phyloP scores from a whole-genome alignment of 2,329 filamentous ascomycete genomes.

The Incumbomyces lentus region DNA sequence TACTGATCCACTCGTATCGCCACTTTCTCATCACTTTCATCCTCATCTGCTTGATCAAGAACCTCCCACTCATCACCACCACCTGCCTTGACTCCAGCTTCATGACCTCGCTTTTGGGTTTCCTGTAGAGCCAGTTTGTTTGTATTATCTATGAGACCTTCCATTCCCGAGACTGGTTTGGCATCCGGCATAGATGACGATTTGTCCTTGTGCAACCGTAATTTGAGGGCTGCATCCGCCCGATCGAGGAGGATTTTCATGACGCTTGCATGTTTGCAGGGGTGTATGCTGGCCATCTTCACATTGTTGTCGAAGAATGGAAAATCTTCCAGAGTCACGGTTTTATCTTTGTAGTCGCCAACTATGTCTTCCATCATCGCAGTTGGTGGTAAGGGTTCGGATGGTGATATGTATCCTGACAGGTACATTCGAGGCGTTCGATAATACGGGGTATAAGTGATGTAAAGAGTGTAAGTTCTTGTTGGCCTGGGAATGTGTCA shows the following conservation, averaged over 20 bases:
- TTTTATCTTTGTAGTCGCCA: conserved; percentile 96
- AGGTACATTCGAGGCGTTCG: conserved; percentile 91
- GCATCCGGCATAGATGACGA: conserved; percentile 39
- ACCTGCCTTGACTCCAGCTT: conserved; percentile 26
- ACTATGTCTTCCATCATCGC: conserved; percentile 96
- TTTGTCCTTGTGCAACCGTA: conserved; percentile 72
- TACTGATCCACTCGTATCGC: conserved; percentile 43
- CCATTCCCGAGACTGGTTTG: conserved; percentile 55
- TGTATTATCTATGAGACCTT: conserved; percentile 76
- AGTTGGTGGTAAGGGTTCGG: conserved; percentile 69
- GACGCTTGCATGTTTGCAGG: conserved; percentile 91
- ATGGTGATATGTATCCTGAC: conserved; percentile 71
- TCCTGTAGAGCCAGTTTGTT: conserved; percentile 38
- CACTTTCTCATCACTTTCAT: conserved; percentile 35
- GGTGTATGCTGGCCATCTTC: conserved; percentile 94
- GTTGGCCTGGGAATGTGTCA: conserved; percentile 49
- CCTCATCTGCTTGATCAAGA: conserved; percentile 39
- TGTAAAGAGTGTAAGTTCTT: conserved; percentile 96
- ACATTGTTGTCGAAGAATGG: conserved; percentile 83
- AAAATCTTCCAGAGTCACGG: conserved; percentile 94
- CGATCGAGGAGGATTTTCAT: conserved; percentile 97
- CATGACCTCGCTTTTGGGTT: conserved; percentile 29
- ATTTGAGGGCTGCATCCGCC: conserved; percentile 83
- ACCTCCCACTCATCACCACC: conserved; percentile 56
- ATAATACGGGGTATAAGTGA: conserved; percentile 95